phyloP scores from a whole-genome alignment of 169 alveolate genomes.

The Plasmodium reichenowi region DNA sequence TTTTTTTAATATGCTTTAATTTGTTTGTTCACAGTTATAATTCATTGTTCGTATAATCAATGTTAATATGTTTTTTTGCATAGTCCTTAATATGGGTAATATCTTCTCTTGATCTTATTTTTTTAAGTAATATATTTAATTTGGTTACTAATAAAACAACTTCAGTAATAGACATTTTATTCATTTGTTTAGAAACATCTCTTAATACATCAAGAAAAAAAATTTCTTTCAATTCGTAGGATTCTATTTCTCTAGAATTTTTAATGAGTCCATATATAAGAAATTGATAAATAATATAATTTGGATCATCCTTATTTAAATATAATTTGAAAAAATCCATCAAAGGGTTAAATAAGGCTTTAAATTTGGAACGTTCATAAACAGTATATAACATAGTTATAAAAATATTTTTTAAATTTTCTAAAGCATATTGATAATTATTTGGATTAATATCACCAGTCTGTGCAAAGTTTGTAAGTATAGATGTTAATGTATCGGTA shows the following conservation, averaged over 20 bases:
- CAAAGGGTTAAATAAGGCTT: conserved; percentile 29
- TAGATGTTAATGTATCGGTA: conserved; percentile 2
- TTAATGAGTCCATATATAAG: conserved; percentile 42
- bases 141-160: conserved; percentile 34
- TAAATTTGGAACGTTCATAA: conserved; percentile 50
- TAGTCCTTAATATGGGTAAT: conserved; percentile 34
- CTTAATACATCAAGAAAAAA: conserved; percentile 45
- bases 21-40: background rate
- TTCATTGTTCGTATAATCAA: conserved; percentile 42
- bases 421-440: conserved; percentile 42
- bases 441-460: conserved; percentile 21
- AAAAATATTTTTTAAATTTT: conserved; percentile 24
- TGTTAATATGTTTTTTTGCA: conserved; percentile 4
- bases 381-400: conserved; percentile 28
- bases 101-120: conserved; percentile 69
- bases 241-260: conserved; percentile 22
- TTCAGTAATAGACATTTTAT: conserved; percentile 13
- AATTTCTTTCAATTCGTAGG: conserved; percentile 55
- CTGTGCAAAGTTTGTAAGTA: conserved; percentile 20
- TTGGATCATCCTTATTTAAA: conserved; percentile 35
- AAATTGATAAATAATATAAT: conserved; percentile 35
- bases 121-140: conserved; percentile 38
- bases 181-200: conserved; percentile 44
- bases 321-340: conserved; percentile 51
- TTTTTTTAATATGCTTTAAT: too few relatives aligned